These are phyloP conservation scores for Phylloporus sp. DNA, from an alignment of 768 basidiomycete species.

Conservation along the genomic window DNA sequence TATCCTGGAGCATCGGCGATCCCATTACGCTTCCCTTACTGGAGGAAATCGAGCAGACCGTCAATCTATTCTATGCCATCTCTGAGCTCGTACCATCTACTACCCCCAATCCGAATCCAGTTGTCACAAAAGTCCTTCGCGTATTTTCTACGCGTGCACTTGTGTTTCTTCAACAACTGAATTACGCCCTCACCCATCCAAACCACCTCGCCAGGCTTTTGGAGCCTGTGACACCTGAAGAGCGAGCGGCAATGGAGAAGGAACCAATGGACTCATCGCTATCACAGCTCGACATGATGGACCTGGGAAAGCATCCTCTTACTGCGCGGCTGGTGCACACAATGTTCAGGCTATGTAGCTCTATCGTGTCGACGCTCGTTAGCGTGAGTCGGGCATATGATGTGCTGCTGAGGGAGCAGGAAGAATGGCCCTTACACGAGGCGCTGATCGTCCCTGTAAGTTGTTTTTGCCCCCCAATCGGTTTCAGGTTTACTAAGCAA, in stretches of 20 bases:
- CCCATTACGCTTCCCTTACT: slow-evolving; percentile 71
- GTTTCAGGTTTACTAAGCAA: neutral
- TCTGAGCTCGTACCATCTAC: slow-evolving; percentile 42
- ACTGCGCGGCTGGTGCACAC: slow-evolving; percentile 68
- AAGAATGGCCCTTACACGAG: slow-evolving; percentile 70
- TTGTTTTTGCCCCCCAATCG: slow-evolving; percentile 6
- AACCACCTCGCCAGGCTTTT: slow-evolving; percentile 80
- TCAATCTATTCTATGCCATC: slow-evolving; percentile 74
- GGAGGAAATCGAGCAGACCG: slow-evolving; percentile 80
- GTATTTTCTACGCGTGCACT: slow-evolving; percentile 68
- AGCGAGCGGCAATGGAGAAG: slow-evolving; percentile 65
- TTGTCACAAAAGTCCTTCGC: slow-evolving; percentile 59
- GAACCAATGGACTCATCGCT: slow-evolving; percentile 39
- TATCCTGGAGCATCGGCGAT: slow-evolving; percentile 82
- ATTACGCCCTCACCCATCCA: slow-evolving; percentile 88
- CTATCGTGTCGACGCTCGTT: slow-evolving; percentile 66
- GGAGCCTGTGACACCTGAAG: slow-evolving; percentile 76
- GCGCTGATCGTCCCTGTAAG: slow-evolving; percentile 72
- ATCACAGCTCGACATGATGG: slow-evolving; percentile 44
- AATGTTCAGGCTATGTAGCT: slow-evolving; percentile 66
- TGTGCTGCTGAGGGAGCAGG: slow-evolving; percentile 58
- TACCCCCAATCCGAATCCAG: slow-evolving; percentile 32
- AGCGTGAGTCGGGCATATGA: slow-evolving; percentile 66
- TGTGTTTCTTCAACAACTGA: slow-evolving; percentile 78
- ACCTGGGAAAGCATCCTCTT: slow-evolving; percentile 68